Conservation (phyloP, 371 early-diverging fungal genomes). For the Zopfochytrium polystomum region DNA sequence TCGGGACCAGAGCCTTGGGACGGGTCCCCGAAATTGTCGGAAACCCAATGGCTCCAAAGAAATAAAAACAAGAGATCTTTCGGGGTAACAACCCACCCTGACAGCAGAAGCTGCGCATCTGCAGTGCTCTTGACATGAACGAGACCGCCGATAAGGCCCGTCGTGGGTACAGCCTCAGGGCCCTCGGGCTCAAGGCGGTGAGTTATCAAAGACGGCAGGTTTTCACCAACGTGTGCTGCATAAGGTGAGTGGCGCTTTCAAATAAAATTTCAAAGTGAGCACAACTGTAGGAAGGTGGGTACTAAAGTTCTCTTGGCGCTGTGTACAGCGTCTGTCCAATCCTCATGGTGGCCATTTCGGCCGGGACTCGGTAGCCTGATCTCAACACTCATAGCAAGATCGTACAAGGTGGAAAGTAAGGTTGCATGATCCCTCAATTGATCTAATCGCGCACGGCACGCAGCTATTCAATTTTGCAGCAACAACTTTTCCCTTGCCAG, state of each 20-base stretch:
- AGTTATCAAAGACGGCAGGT: constrained; percentile 63
- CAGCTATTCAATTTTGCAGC: constrained; percentile 19
- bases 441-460: neutral
- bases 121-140: too few species aligned
- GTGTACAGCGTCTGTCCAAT: constrained; percentile 43
- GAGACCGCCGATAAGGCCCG: too few species aligned
- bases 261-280: too few species aligned
- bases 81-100: too few species aligned
- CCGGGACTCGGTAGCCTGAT: constrained; percentile 35
- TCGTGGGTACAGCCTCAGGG: constrained; percentile 22
- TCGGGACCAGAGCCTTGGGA: too few species aligned
- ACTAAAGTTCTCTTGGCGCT: neutral
- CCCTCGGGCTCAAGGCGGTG: constrained; percentile 51
- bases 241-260: constrained; percentile 29
- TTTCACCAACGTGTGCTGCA: constrained; percentile 65
- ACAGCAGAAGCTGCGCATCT: too few species aligned
- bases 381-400: constrained; percentile 21
- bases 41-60: too few species aligned
- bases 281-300: neutral
- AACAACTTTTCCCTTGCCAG: constrained; percentile 4
- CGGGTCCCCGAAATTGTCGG: too few species aligned
- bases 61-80: too few species aligned
- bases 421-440: constrained; percentile 24
- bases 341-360: constrained; percentile 37
- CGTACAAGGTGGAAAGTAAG: constrained; percentile 23